Evolutionary conservation across 805 yeast genomes (phyloP).

Genomic region (Saccharomycopsis capsularis): DNA sequence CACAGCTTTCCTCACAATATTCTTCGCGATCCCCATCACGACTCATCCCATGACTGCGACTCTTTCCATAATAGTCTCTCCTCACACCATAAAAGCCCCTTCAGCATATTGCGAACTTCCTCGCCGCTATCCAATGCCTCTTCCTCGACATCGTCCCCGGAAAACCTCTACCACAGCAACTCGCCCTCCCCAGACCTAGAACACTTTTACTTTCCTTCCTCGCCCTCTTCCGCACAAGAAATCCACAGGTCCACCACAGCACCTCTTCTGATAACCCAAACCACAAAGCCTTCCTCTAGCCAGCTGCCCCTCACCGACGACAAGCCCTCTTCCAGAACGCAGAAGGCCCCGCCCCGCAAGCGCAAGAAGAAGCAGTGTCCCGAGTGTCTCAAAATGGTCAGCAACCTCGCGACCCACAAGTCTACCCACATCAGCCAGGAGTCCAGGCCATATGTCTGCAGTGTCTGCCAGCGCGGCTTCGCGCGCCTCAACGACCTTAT

Average conservation of each 20-base stretch:
- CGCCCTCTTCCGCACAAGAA: neutral
- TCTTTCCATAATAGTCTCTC: too few relatives aligned
- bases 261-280: neutral
- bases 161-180: too few relatives aligned
- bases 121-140: neutral
- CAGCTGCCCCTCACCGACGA: neutral
- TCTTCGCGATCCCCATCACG: neutral
- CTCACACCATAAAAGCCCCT: too few relatives aligned
- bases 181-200: too few relatives aligned
- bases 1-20: neutral
- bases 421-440: slow-evolving; percentile 68
- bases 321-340: neutral
- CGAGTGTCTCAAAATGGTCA: slow-evolving; percentile 58
- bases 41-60: neutral
- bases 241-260: neutral
- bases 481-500: slow-evolving; percentile 81
- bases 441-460: slow-evolving; percentile 47
- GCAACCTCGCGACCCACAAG: slow-evolving; percentile 60
- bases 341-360: slow-evolving; percentile 4
- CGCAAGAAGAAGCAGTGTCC: slow-evolving; percentile 68
- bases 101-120: neutral
- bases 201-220: too few relatives aligned
- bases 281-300: neutral
- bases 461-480: slow-evolving; percentile 74
- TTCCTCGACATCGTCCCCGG: neutral